A percentile compares a stretch with the other conserved stretches of the same genome.
phyloP scores from a whole-genome alignment of 2,329 filamentous ascomycete species.

The Fusarium pseudograminearum region DNA sequence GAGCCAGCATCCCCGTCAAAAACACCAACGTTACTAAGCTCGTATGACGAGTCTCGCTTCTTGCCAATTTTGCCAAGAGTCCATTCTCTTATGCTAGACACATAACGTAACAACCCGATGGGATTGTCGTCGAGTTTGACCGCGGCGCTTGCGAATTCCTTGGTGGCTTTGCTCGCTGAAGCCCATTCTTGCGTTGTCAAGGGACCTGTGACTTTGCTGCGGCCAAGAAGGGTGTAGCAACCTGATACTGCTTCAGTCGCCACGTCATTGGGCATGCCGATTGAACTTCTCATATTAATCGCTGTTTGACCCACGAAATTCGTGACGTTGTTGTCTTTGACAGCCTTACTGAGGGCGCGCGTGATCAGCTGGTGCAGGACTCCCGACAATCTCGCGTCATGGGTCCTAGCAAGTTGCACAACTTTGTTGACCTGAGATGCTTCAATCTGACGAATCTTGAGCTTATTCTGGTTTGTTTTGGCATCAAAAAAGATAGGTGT shows the following conservation, averaged over 20 bases:
- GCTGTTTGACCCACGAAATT: conserved; percentile 44
- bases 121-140: conserved; percentile 35
- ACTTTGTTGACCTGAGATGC: conserved; percentile 19
- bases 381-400: conserved; percentile 41
- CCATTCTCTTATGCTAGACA: conserved; percentile 42
- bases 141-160: conserved; percentile 26
- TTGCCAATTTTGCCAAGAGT: conserved; percentile 38
- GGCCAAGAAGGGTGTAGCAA: conserved; percentile 26
- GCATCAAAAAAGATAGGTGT: conserved; percentile 28
- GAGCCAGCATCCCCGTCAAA: conserved; percentile 16
- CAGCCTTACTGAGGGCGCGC: conserved; percentile 37
- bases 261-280: conserved; percentile 37
- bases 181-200: conserved; percentile 41
- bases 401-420: conserved; percentile 19
- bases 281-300: conserved; percentile 41
- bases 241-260: conserved; percentile 36
- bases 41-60: conserved; percentile 40
- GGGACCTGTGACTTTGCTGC: conserved; percentile 5
- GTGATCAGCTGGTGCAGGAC: conserved; percentile 38
- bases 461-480: conserved; percentile 22
- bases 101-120: conserved; percentile 41
- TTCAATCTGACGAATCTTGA: conserved; percentile 34
- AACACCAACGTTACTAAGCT: conserved; percentile 43
- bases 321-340: conserved; percentile 33
- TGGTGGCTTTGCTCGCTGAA: conserved; percentile 26